Evolutionary conservation across 768 basidiomycete genomes (phyloP).

Genomic region (Cubamyces sp.): DNA sequence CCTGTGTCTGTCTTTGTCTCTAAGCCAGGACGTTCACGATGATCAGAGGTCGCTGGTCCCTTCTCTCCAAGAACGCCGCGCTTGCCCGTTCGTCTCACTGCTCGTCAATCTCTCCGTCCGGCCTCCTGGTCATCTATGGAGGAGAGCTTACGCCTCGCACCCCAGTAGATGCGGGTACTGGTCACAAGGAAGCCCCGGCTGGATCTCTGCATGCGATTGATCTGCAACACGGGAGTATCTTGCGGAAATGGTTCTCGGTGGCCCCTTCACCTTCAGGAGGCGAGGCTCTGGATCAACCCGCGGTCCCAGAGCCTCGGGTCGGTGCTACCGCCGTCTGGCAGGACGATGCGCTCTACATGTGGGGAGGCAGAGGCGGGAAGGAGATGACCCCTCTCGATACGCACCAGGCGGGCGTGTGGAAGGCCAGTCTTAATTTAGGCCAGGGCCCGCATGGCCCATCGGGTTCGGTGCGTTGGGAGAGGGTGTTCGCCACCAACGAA

Average conservation of each 20-base stretch:
- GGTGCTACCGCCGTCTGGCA: conserved; percentile 24
- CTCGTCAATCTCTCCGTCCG: conserved; percentile 35
- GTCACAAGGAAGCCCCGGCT: neutral
- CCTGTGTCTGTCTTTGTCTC: too few relatives aligned
- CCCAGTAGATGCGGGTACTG: conserved; percentile 41
- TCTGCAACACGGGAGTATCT: conserved; percentile 18
- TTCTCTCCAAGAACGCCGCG: conserved; percentile 27
- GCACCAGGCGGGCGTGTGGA: conserved; percentile 28
- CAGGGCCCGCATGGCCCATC: neutral
- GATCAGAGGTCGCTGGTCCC: conserved; percentile 35
- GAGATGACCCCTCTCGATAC: conserved; percentile 42
- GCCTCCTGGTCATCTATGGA: conserved; percentile 42
- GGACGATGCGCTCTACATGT: conserved; percentile 37
- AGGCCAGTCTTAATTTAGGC: conserved; percentile 6
- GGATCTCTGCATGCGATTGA: conserved; percentile 35
- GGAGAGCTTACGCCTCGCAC: conserved; percentile 48
- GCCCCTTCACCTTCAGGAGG: conserved; percentile 19
- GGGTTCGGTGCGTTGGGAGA: conserved; percentile 36
- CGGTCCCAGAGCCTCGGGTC: conserved; percentile 33
- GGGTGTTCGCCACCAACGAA: conserved; percentile 33
- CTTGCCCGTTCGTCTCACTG: conserved; percentile 48
- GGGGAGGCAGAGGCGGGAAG: conserved; percentile 50
- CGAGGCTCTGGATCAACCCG: neutral
- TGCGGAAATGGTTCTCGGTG: conserved; percentile 31
- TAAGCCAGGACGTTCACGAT: conserved; percentile 17